Conservation (phyloP, 2,329 filamentous ascomycete species). For the Ambrosiella cleistominuta region DNA sequence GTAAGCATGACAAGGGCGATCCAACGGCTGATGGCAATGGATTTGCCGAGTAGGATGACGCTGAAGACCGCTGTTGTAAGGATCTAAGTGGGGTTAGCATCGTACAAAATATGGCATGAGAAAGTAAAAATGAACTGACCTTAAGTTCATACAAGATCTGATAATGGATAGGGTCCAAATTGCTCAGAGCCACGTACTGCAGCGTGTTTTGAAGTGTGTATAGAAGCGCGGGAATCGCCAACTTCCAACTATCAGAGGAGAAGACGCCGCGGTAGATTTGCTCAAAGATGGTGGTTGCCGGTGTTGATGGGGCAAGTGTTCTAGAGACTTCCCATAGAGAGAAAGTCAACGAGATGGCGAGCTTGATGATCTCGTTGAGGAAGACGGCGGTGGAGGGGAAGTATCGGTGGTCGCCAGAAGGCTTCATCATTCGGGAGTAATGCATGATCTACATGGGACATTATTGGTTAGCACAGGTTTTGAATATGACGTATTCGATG, state of each 20-base stretch:
- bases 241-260: conserved; percentile 81
- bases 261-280: conserved; percentile 70
- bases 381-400: conserved; percentile 89
- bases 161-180: conserved; percentile 81
- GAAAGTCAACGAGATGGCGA: conserved; percentile 70
- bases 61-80: conserved; percentile 79
- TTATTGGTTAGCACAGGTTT: not conserved
- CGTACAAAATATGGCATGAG: too few relatives aligned
- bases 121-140: conserved; percentile 22
- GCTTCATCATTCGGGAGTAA: conserved; percentile 89
- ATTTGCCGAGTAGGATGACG: conserved; percentile 55
- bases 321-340: conserved; percentile 74
- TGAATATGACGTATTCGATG: too few relatives aligned
- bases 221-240: conserved; percentile 71
- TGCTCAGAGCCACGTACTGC: conserved; percentile 81
- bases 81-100: conserved; percentile 33
- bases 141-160: conserved; percentile 90
- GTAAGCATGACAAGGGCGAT: conserved; percentile 61
- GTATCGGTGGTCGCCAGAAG: conserved; percentile 66
- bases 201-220: conserved; percentile 90
- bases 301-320: conserved; percentile 59
- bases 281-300: conserved; percentile 61
- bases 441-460: conserved; percentile 54
- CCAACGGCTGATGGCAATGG: conserved; percentile 61
- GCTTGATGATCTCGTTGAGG: conserved; percentile 80